A percentile compares a stretch with the other conserved stretches of the same genome.
Conservation (phyloP, 2,329 filamentous ascomycete genomes). For the Epichloe festucae region DNA sequence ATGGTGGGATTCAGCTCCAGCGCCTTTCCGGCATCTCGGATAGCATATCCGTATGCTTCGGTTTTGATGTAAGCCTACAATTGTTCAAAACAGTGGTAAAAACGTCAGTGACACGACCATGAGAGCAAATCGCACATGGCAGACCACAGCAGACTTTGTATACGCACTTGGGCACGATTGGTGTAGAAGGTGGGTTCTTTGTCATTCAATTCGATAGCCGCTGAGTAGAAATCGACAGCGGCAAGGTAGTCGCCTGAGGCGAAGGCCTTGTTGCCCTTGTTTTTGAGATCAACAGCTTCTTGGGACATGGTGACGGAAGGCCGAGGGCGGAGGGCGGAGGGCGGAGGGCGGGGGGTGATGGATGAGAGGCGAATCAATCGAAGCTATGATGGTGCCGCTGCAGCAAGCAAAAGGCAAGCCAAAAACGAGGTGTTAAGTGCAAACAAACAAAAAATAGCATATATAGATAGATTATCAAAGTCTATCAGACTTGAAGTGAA, state of each 20-base stretch:
- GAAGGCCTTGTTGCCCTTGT: conserved; percentile 91
- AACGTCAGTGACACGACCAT: conserved; percentile 34
- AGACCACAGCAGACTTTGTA: conserved; percentile 2
- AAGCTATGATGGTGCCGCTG: background rate
- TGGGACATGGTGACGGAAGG: conserved; percentile 28
- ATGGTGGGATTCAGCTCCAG: conserved; percentile 80
- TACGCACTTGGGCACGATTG: conserved; percentile 80
- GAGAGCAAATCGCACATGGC: background rate
- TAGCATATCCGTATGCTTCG: conserved; percentile 86
- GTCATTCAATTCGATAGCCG: conserved; percentile 76
- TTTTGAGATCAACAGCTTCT: conserved; percentile 74
- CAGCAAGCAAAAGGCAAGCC: background rate
- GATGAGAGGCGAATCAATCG: background rate
- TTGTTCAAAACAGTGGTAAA: background rate
- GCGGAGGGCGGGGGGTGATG: conserved; percentile 1
- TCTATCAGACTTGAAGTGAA: background rate
- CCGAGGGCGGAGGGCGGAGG: background rate
- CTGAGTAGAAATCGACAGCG: conserved; percentile 71
- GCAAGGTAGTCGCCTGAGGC: conserved; percentile 71
- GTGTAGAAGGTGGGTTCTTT: conserved; percentile 83
- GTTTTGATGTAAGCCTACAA: conserved; percentile 85
- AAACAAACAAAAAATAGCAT: background rate
- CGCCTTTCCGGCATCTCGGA: conserved; percentile 80
- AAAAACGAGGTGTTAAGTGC: background rate
- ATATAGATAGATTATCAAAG: background rate